Base-by-base conservation (phyloP, 345 rosid genomes). In the Microcos paniculata region DNA sequence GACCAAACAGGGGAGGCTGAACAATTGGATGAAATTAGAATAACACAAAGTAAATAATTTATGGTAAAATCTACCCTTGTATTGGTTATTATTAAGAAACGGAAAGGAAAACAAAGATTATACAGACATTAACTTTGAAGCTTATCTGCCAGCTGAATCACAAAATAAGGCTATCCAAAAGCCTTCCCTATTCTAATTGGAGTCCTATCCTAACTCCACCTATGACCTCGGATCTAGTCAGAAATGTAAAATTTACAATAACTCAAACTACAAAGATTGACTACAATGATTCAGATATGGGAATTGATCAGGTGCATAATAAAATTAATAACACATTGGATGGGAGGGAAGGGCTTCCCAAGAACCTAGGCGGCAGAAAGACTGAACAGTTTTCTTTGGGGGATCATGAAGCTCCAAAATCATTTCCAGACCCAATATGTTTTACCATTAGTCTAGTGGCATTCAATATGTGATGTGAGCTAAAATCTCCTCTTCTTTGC, bases 131-230 rank as follows among this genome's bases (percentile, higher is more conserved):
- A 45, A 31, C 11, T 68, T 46, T 46, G 57, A 48, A 28, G 40
- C 57, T 28, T 48, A 26, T 46, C 56, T 4, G 56, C 23, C 30
- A 28, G 71, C 71, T 15, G 71, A 23, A 67, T 67, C 40, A 26
- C 56, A 67, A 67, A 45, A 67, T 24, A 67, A 46, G 55, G 56
- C 4, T 21, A 67, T 48, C 72, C 40, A 28, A 18, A 48, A 68
- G 24, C 40, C 24, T 48, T 46, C 24, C 15, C 1, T 28, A 45
- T 40, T 40, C 45, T 4, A 8, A 8, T 40, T 40, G 6, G 0
- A 28, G 9, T 48, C 35, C 38, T 40, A 64, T 40, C 11, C 56
- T 4, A 68, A 28, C 57, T 68, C 57, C 56, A 48, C 19, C 72
- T 68, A 28, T 10, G 2, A 28, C 56, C 55, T 68, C 2, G 57